phyloP scores from a whole-genome alignment of 2,329 filamentous ascomycete genomes.

The Plenodomus biglobosus region DNA sequence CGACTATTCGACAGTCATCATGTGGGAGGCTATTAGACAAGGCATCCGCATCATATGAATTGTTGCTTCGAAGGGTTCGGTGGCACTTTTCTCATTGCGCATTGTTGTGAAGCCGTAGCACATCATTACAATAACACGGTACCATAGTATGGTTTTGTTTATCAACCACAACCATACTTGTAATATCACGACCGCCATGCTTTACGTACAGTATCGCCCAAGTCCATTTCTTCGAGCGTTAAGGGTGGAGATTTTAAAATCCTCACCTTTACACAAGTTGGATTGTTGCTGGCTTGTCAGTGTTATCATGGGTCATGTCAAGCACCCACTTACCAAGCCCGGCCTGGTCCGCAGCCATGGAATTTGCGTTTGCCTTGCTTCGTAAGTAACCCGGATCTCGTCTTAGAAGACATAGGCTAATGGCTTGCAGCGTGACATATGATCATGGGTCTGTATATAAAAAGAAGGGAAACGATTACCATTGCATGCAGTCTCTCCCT shows the following conservation, averaged over 20 bases:
- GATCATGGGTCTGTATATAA: slow-evolving; percentile 40
- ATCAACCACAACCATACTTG: slow-evolving; percentile 28
- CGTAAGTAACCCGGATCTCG: slow-evolving; percentile 9
- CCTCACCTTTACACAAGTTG: slow-evolving; percentile 32
- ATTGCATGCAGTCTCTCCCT: slow-evolving; percentile 35
- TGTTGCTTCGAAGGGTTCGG: slow-evolving; percentile 33
- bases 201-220: slow-evolving; percentile 34
- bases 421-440: slow-evolving; percentile 29
- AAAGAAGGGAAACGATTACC: slow-evolving; percentile 39
- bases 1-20: slow-evolving; percentile 35
- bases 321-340: no score
- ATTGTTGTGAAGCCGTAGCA: slow-evolving; percentile 36
- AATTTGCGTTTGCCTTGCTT: slow-evolving; percentile 41
- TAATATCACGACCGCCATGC: slow-evolving; percentile 27
- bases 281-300: slow-evolving; percentile 26
- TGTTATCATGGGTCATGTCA: no score
- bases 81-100: slow-evolving; percentile 35
- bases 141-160: slow-evolving; percentile 36
- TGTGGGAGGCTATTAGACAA: slow-evolving; percentile 36
- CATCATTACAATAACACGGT: no score
- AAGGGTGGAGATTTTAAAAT: slow-evolving; percentile 28
- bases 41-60: slow-evolving; percentile 38
- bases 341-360: slow-evolving; percentile 38
- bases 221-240: slow-evolving; percentile 31
- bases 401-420: neutral